Base-by-base conservation (phyloP, 345 rosid genomes). In the Lepidium didymum region DNA sequence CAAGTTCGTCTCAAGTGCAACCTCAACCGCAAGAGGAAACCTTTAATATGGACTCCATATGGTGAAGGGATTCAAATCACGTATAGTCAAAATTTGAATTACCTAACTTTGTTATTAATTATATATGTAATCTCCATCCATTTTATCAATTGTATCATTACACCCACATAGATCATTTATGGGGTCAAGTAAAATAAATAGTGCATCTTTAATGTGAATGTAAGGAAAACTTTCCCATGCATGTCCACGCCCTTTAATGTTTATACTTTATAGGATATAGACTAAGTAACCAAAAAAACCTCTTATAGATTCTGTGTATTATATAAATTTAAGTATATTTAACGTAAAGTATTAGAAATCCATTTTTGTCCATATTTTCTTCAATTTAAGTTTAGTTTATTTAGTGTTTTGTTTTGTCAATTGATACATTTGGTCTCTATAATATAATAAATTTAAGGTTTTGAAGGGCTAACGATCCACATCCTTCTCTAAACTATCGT, bases 31-130 rank as follows among this genome's bases (percentile, higher is more conserved):
- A 72, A 86, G 96, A 88, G 84, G 96, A 88, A 83, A 81, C 86
- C 62, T 86, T 82, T 78, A 80, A 85, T 75, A 75, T 88, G 87
- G 96, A 88, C 89, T 84, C 92, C 79, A 77, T 86, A 31, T 82
- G 95, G 96, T 83, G 82, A 87, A 77, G 67, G 29, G 18, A 59
- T 52, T 51, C 61, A 67, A 67, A 60, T 7, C 56, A 59, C 42
- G 33, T 57, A 53, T 44, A 67, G 34, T 27, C 33, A 29, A 50
- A 8, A 67, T 15, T 42, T 67, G 43, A 44, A 44, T 16, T 42
- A 25, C 56, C 33, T 40, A 15, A 73, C 68, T 35, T 41, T 14
- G 61, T 57, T 67, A 18, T 51, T 45, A 59, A 7, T 41, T 58
- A 59, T 59, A 56, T 53, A 43, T 59, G 62, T 53, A 43, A 21